phyloP scores from a whole-genome alignment of 2,329 filamentous ascomycete species.

The Ascochyta rabiei region DNA sequence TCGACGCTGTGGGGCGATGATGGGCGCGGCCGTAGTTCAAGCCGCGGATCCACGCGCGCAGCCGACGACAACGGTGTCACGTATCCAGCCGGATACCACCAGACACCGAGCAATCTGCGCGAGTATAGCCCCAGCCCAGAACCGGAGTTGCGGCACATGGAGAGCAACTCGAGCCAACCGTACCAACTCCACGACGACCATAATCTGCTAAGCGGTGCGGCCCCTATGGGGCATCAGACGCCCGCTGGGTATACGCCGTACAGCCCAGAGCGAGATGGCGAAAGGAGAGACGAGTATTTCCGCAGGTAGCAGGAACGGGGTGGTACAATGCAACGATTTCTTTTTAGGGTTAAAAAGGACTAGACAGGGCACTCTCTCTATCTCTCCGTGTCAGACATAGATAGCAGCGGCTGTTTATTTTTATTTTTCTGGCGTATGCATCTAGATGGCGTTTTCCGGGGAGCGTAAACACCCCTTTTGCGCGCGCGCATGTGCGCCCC shows the following conservation, averaged over 20 bases:
- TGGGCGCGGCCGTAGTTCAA: slow-evolving; percentile 31
- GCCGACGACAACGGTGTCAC: slow-evolving; percentile 44
- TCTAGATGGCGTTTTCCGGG: too few relatives aligned
- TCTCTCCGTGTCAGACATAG: background rate
- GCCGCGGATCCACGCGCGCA: slow-evolving; percentile 40
- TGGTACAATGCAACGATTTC: background rate
- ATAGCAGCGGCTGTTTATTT: too few relatives aligned
- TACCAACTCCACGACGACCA: slow-evolving; percentile 35
- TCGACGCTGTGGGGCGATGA: slow-evolving; percentile 31
- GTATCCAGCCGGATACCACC: slow-evolving; percentile 57
- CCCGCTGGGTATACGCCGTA: slow-evolving; percentile 35
- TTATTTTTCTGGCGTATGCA: too few relatives aligned
- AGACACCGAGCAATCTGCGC: slow-evolving; percentile 50
- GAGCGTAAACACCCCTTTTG: too few relatives aligned
- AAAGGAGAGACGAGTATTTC: slow-evolving; percentile 33
- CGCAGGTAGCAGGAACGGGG: background rate
- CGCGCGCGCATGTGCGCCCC: too few relatives aligned
- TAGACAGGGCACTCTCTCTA: background rate
- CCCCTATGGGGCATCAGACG: slow-evolving; percentile 42
- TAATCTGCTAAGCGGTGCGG: slow-evolving; percentile 36
- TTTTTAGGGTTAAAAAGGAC: background rate
- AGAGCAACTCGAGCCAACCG: slow-evolving; percentile 29
- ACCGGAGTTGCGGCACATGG: slow-evolving; percentile 23
- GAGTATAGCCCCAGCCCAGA: slow-evolving; percentile 51
- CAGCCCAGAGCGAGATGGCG: slow-evolving; percentile 32